Evolutionary conservation across 495 filamentous ascomycete genomes (phyloP).

Genomic region (Xylaria nigripes): DNA sequence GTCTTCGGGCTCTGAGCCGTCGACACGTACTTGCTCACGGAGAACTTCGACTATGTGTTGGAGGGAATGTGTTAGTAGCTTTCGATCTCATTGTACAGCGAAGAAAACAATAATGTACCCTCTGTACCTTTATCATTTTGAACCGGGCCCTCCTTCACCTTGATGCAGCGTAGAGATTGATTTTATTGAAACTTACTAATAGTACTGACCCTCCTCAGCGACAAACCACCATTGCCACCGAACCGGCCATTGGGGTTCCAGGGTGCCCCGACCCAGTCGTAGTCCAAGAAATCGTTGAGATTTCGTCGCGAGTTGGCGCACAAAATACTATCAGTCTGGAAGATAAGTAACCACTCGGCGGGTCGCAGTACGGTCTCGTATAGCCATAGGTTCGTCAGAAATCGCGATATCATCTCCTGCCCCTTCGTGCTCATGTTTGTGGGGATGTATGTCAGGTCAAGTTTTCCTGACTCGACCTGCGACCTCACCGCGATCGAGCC

Average conservation of each 20-base stretch:
- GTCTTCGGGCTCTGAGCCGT: constrained; percentile 37
- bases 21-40: constrained; percentile 30
- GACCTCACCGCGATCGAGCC: constrained; percentile 30
- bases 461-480: constrained; percentile 34
- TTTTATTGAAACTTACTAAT: constrained; percentile 17
- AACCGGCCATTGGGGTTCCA: constrained; percentile 35
- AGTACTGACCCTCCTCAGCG: constrained; percentile 37
- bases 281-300: constrained; percentile 41
- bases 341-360: constrained; percentile 39
- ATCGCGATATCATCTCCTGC: constrained; percentile 38
- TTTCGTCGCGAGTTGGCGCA: constrained; percentile 39
- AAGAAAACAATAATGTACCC: neutral
- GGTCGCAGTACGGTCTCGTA: constrained; percentile 35
- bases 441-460: constrained; percentile 40
- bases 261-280: constrained; percentile 47
- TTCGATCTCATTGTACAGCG: neutral
- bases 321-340: constrained; percentile 44
- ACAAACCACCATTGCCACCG: constrained; percentile 45
- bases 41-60: constrained; percentile 15
- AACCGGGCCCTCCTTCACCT: neutral
- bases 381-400: constrained; percentile 39
- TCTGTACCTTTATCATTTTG: neutral
- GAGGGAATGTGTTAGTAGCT: constrained; percentile 23
- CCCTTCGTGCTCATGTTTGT: constrained; percentile 34
- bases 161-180: neutral